Evolutionary conservation across 352 stramenopile species (phyloP).

Genomic region (Pythium periplocum): DNA sequence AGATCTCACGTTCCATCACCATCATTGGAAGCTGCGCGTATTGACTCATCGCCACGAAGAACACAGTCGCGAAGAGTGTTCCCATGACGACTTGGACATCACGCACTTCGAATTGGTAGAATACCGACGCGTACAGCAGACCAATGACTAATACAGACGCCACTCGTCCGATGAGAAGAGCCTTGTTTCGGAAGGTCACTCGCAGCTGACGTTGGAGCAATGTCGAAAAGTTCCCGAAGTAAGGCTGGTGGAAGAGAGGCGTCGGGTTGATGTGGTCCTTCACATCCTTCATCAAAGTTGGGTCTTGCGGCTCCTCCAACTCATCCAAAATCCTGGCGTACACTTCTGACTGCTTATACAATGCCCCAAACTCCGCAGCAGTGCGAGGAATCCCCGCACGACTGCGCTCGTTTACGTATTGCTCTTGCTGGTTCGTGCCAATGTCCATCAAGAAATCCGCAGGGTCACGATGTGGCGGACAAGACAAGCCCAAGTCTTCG

Average conservation of each 20-base stretch:
- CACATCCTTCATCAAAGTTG: slow-evolving; percentile 4
- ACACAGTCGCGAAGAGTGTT: slow-evolving; percentile 52
- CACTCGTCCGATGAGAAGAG: slow-evolving; percentile 14
- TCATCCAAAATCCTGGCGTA: slow-evolving; percentile 1
- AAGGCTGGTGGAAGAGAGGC: slow-evolving; percentile 20
- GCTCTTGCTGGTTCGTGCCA: slow-evolving; percentile 20
- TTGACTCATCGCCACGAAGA: slow-evolving; percentile 51
- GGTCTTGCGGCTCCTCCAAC: slow-evolving; percentile 8
- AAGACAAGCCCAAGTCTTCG: slow-evolving; percentile 33
- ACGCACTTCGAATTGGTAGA: slow-evolving; percentile 20
- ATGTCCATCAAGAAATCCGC: slow-evolving; percentile 30
- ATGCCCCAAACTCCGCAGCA: slow-evolving; percentile 8
- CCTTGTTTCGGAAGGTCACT: slow-evolving; percentile 27
- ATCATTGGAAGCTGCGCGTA: slow-evolving; percentile 56
- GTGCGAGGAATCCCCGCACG: background rate
- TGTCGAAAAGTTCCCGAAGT: slow-evolving; percentile 11
- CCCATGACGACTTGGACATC: slow-evolving; percentile 32
- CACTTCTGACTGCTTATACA: slow-evolving; percentile 8
- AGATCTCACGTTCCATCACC: slow-evolving; percentile 38
- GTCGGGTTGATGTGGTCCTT: slow-evolving; percentile 10
- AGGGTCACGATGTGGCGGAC: slow-evolving; percentile 19
- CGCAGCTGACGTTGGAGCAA: slow-evolving; percentile 29
- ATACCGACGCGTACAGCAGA: slow-evolving; percentile 18
- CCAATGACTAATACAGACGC: slow-evolving; percentile 20
- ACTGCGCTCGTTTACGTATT: slow-evolving; percentile 15